Base-by-base conservation (phyloP, 805 yeast species). In the Candida piceae region DNA sequence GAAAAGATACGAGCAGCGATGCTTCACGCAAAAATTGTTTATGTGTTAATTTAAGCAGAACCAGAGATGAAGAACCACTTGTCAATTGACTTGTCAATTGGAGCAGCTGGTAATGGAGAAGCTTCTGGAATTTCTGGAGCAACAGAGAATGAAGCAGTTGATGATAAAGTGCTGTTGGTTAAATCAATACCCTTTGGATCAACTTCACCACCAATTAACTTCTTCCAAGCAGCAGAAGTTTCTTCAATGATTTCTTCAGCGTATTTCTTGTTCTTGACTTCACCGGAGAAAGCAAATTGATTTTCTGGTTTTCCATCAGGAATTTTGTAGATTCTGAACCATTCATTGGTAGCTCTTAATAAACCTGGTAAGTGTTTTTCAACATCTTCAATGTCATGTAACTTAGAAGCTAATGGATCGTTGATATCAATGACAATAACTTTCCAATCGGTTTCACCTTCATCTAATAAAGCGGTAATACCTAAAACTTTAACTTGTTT, bases 51-150 rank as follows among this genome's bases (percentile, higher is more conserved):
- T 52, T 48, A 69, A 55, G 71, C 70, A 48, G 77, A 70, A 69
- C 90, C 93, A 42, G 90, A 86, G 61, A 90, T 90, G 80, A 79
- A 90, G 78, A 93, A 90, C 98, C 98, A 90, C 72, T 90, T 90
- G 77, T 90, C 97, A 62, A 90, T 71, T 39, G 96, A 86, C 69
- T 84, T 78, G 74, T 90, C 98, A 64, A 93, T 86, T 66, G 96
- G 95, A 47, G 95, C 96, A 62, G 89, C 88, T 47, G 89, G 75
- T 49, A 69, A 64, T 49, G 83, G 77, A 52, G 76, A 55, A 54
- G 85, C 94, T 40, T 75, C 73, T 52, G 96, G 94, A 41, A 86
- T 60, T 40, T 65, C 71, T 41, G 67, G 52, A 36, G 65, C 66
- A 38, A 72, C 49, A 38, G 74, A 70, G 70, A 63, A 76, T 44